phyloP scores from a whole-genome alignment of 2,329 filamentous ascomycete species.

The Magnaporthiopsis incrustans region DNA sequence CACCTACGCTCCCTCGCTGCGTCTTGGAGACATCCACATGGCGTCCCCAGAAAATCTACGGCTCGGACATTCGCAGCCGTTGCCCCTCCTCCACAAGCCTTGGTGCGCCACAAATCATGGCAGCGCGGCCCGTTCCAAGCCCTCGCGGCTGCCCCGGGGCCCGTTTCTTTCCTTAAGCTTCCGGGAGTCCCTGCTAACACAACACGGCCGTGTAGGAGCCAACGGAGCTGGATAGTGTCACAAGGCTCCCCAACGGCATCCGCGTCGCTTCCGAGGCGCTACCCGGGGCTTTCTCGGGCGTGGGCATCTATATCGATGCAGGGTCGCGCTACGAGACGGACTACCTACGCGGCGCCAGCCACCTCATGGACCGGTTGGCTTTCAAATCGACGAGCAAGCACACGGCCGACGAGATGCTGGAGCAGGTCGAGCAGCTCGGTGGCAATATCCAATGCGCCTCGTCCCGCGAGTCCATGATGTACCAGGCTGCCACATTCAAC shows the following conservation, averaged over 20 bases:
- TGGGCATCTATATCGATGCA: conserved; percentile 92
- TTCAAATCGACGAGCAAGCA: conserved; percentile 79
- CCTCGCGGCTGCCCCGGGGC: too few relatives aligned
- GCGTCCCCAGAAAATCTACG: too few relatives aligned
- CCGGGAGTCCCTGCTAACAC: too few relatives aligned
- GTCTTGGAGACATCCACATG: too few relatives aligned
- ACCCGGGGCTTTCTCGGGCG: conserved; percentile 87
- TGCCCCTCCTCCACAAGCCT: conserved; percentile 4
- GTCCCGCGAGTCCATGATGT: conserved; percentile 94
- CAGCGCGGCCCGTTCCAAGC: too few relatives aligned
- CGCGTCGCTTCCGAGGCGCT: conserved; percentile 92
- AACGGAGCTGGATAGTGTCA: conserved; percentile 78
- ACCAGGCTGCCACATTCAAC: conserved; percentile 97
- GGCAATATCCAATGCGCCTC: conserved; percentile 97
- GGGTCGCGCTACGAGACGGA: conserved; percentile 90
- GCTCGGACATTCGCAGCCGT: conserved; percentile 7
- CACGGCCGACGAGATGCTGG: conserved; percentile 76
- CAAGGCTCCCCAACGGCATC: conserved; percentile 83
- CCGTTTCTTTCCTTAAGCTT: too few relatives aligned
- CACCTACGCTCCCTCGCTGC: background rate
- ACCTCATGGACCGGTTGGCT: conserved; percentile 90
- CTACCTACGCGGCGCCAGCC: conserved; percentile 78
- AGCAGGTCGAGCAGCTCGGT: conserved; percentile 78
- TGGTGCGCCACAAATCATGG: too few relatives aligned
- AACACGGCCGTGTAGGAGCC: conserved; percentile 52